A percentile compares a stretch with the other conserved stretches of the same genome.
Conservation (phyloP, 2,329 filamentous ascomycete species). For the Aspergillus sp. region DNA sequence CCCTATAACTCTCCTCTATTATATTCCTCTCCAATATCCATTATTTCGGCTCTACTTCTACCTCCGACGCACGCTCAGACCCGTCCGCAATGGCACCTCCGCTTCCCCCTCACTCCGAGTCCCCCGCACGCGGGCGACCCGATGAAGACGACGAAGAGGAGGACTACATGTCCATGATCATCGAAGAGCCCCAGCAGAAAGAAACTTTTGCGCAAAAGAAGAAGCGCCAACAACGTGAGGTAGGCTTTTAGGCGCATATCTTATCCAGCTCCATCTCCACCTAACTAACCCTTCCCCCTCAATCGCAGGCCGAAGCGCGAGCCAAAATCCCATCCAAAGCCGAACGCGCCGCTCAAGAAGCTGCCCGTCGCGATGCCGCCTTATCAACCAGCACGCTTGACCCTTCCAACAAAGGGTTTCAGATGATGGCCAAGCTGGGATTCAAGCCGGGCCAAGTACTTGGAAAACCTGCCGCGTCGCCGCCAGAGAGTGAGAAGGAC, state of each 20-base stretch:
- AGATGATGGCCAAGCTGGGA: slow-evolving; percentile 97
- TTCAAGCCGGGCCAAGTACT: slow-evolving; percentile 76
- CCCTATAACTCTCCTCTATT: no score
- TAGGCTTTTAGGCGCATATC: slow-evolving; percentile 20
- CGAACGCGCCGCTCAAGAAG: slow-evolving; percentile 75
- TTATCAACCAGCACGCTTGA: slow-evolving; percentile 74
- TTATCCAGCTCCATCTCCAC: slow-evolving; percentile 44
- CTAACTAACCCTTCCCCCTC: slow-evolving; percentile 29
- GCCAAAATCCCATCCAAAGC: slow-evolving; percentile 73
- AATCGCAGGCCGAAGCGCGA: slow-evolving; percentile 63
- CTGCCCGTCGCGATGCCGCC: slow-evolving; percentile 70
- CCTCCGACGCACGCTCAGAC: background rate
- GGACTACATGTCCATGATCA: slow-evolving; percentile 97
- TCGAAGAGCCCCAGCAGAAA: slow-evolving; percentile 65
- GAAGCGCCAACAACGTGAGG: slow-evolving; percentile 56
- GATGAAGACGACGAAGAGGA: slow-evolving; percentile 66
- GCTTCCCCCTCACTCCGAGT: slow-evolving; percentile 6
- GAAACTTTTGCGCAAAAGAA: slow-evolving; percentile 66
- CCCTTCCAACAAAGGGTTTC: slow-evolving; percentile 78
- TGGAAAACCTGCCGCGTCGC: slow-evolving; percentile 59
- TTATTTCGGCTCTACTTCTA: background rate
- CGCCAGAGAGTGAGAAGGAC: slow-evolving; percentile 10
- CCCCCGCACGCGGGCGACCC: slow-evolving; percentile 14
- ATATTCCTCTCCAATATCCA: background rate
- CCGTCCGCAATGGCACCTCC: slow-evolving; percentile 9